A percentile compares a stretch with the other conserved stretches of the same genome.
Conservation (phyloP, 2,329 filamentous ascomycete species). For the Helotiales sp. region DNA sequence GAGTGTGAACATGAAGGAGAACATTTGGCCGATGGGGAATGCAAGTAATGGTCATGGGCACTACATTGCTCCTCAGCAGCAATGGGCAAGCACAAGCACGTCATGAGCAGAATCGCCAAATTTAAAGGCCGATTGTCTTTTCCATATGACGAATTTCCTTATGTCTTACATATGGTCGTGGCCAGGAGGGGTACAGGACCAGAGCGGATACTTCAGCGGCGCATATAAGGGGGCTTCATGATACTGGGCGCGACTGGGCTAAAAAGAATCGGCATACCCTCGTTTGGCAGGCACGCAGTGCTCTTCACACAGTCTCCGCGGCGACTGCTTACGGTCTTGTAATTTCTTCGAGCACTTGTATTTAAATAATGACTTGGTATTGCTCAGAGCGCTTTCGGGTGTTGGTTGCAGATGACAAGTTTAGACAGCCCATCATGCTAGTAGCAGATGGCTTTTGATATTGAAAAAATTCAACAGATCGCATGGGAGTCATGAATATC, state of each 20-base stretch:
- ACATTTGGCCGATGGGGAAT: slow-evolving; percentile 31
- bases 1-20: slow-evolving; percentile 21
- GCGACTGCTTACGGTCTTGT: neutral
- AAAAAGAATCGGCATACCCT: neutral
- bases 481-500: neutral
- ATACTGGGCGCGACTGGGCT: neutral
- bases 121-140: slow-evolving; percentile 18
- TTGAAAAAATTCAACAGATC: neutral
- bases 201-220: neutral
- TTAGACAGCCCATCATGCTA: neutral
- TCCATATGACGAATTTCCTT: neutral
- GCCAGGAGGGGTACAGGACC: neutral
- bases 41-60: slow-evolving; percentile 32
- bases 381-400: slow-evolving; percentile 1
- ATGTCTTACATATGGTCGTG: neutral
- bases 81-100: slow-evolving; percentile 31
- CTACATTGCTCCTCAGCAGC: slow-evolving; percentile 28
- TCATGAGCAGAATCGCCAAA: slow-evolving; percentile 14
- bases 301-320: neutral
- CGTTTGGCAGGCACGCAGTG: neutral
- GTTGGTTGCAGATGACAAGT: neutral
- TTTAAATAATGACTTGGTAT: slow-evolving; percentile 20
- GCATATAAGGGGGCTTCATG: slow-evolving; percentile 3
- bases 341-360: neutral
- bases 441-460: neutral